Conservation (phyloP, 176 grass and related monocot genomes). For the Hordeum marinum region DNA sequence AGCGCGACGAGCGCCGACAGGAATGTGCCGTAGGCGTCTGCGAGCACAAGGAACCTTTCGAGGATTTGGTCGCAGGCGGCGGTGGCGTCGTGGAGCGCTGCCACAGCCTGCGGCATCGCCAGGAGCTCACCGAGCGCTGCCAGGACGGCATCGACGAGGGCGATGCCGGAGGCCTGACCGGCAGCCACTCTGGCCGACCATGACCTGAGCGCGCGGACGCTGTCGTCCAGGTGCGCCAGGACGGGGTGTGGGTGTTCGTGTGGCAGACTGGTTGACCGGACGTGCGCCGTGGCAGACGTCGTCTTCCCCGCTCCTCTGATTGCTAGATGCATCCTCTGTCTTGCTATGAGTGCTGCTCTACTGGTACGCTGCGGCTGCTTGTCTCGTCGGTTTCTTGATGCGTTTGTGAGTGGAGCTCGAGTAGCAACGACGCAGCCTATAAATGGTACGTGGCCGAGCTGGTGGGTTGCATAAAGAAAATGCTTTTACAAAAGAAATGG, state of each 20-base stretch:
- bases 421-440: neutral
- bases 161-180: slow-evolving; percentile 12
- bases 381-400: neutral
- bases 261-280: neutral
- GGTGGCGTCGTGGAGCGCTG: neutral
- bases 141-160: slow-evolving; percentile 20
- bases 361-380: neutral
- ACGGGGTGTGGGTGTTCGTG: neutral
- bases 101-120: slow-evolving; percentile 34
- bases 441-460: neutral
- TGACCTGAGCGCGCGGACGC: neutral
- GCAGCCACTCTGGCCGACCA: neutral
- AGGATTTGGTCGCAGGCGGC: slow-evolving; percentile 4
- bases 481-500: neutral
- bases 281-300: neutral
- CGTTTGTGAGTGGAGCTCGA: neutral
- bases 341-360: neutral
- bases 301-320: neutral
- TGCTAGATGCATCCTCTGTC: neutral
- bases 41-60: slow-evolving; percentile 62
- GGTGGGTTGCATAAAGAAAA: neutral
- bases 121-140: slow-evolving; percentile 35
- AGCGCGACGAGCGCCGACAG: slow-evolving; percentile 30
- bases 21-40: slow-evolving; percentile 58
- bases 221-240: neutral